Base-by-base conservation (phyloP, 768 basidiomycete genomes). In the Hericium rajendrae region DNA sequence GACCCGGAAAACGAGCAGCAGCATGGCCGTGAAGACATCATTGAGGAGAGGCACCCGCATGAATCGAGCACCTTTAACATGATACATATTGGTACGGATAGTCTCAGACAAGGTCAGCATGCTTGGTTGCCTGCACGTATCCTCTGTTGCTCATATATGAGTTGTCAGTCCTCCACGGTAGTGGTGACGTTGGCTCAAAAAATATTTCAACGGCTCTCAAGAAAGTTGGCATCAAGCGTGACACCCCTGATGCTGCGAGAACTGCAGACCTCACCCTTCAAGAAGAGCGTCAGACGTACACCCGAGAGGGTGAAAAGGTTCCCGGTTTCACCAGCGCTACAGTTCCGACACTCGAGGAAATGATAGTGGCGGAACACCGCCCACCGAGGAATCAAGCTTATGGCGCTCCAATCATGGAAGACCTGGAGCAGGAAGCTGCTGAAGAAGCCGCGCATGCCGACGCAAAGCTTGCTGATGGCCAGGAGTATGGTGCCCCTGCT, bases 1-100 rank as follows among this genome's bases (percentile, higher is more conserved):
- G 87, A 91, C 68, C 87, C 88, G 2, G 83, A 86, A 61, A 67
- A 72, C 3, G 85, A 91, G 67, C 86, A 92, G 68, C 68, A 75
- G 59, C 71, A 70, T 50, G 78, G 76, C 8, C 61, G 67, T 46
- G 75, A 75, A 56, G 69, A 66, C 28, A 77, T 64, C 38, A 75
- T 74, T 8, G 72, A 76, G 50, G 69, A 72, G 28, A 6, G 9
- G 18, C 53, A 55, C 37, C 52, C 38, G n/a, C 48, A 57, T 24
- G 63, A 64, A 15, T 63, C 59, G 38, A 62, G 63, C 4, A 52
- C 57, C n/a, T 64, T 66, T 48, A 41, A 55, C 13, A 58, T 62
- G 38, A 57, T 62, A 24, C 61, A 63, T 26, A 65, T 62, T 6
- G 65, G 64, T 3, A 55, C 38, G 16, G 48, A 61, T 18, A 22